A percentile compares a stretch with the other conserved stretches of the same genome.
phyloP scores from a whole-genome alignment of 1,284 basidiomycete genomes.

The Sanghuangporus baumii region DNA sequence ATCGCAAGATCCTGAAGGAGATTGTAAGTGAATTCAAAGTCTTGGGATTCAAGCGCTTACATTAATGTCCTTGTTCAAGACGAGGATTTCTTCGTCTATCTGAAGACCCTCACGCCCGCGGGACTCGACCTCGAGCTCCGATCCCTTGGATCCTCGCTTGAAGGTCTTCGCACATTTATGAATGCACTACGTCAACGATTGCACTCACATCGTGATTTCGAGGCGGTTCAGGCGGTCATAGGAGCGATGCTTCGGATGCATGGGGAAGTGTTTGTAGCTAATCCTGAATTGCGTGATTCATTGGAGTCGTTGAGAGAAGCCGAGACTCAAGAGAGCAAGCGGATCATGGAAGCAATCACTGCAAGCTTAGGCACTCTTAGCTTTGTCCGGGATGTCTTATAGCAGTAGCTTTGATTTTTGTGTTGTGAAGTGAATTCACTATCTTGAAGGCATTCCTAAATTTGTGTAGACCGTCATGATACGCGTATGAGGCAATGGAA shows the following conservation, averaged over 20 bases:
- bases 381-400: constrained; percentile 54
- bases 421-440: neutral
- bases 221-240: constrained; percentile 89
- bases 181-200: constrained; percentile 72
- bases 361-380: constrained; percentile 67
- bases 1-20: constrained; percentile 49
- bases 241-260: constrained; percentile 84
- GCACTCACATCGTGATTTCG: constrained; percentile 82
- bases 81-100: constrained; percentile 79
- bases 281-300: constrained; percentile 53
- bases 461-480: neutral
- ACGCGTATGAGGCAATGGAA: neutral
- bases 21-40: constrained; percentile 78
- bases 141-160: constrained; percentile 56
- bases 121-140: constrained; percentile 90
- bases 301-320: constrained; percentile 55
- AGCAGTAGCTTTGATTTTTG: neutral
- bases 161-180: constrained; percentile 68
- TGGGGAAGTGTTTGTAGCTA: constrained; percentile 72
- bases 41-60: no score
- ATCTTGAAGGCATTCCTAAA: neutral
- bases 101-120: constrained; percentile 86
- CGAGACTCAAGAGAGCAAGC: constrained; percentile 68
- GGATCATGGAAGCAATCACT: constrained; percentile 66
- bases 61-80: no score